Conservation (phyloP, 345 rosid genomes). For the Rhizophora apiculata region DNA sequence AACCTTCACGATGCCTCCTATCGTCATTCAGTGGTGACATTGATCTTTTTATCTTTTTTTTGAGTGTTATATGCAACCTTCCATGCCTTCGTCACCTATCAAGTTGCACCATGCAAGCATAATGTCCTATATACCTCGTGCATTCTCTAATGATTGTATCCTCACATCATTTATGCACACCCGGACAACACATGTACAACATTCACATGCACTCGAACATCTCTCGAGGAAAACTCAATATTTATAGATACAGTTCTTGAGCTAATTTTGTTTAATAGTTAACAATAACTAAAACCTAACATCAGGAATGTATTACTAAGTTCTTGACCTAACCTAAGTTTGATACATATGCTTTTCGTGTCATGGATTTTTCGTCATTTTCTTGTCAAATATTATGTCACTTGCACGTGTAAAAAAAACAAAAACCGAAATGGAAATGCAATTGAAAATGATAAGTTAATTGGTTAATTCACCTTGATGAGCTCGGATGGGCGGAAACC, state of each 20-base stretch:
- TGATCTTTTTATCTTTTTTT: not conserved
- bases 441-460: not conserved
- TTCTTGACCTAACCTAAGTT: constrained; percentile 14
- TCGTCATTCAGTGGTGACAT: constrained; percentile 34
- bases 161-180: not conserved
- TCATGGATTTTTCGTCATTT: constrained; percentile 10
- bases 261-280: too few relatives aligned
- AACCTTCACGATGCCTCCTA: constrained; percentile 26
- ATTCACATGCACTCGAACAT: too few relatives aligned
- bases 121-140: constrained; percentile 6
- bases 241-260: too few relatives aligned
- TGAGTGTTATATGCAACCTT: not conserved
- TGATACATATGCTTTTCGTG: not conserved
- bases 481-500: constrained; percentile 95
- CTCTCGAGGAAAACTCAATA: too few relatives aligned
- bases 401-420: not conserved
- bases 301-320: too few relatives aligned
- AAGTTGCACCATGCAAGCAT: constrained; percentile 31
- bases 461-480: constrained; percentile 61
- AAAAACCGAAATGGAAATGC: not conserved
- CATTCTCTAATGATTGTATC: not conserved
- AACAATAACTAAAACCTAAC: too few relatives aligned
- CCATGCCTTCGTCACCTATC: constrained; percentile 14
- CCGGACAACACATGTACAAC: too few relatives aligned
- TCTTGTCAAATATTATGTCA: constrained; percentile 8